A percentile compares a stretch with the other conserved stretches of the same genome.
phyloP scores from a whole-genome alignment of 257 asterid genomes.

The Asclepias syriaca region DNA sequence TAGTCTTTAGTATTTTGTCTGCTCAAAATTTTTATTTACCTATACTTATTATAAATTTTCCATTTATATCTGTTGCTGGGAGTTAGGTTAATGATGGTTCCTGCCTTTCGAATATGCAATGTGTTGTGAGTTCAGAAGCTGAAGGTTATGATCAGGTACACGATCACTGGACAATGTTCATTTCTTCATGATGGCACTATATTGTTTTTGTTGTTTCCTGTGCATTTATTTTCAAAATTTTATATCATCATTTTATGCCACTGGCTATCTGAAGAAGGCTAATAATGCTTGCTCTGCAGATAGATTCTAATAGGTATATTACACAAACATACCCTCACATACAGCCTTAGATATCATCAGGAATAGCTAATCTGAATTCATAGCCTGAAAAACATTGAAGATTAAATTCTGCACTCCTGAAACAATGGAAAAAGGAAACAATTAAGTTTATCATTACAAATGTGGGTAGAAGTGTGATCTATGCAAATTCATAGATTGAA shows the following conservation, averaged over 20 bases:
- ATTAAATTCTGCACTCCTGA: neutral
- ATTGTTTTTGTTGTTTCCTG: neutral
- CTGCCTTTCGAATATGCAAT: constrained; percentile 94
- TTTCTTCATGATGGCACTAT: neutral
- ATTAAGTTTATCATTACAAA: neutral
- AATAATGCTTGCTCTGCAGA: neutral
- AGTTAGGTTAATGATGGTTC: constrained; percentile 92
- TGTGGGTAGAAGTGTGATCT: neutral
- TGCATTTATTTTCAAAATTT: neutral
- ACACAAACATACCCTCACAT: neutral
- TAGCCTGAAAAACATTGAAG: neutral
- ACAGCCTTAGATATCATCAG: neutral
- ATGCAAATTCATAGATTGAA: neutral
- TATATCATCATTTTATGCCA: neutral
- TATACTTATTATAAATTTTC: neutral
- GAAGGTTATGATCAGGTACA: constrained; percentile 91
- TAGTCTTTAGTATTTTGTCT: neutral
- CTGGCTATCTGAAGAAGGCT: neutral
- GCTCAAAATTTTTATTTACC: neutral
- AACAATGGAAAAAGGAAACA: neutral
- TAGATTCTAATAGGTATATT: neutral
- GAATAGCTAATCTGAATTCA: neutral
- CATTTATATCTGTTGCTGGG: neutral
- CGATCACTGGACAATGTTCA: neutral
- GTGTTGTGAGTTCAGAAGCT: constrained; percentile 74